These are phyloP conservation scores for Ettlia oleoabundans DNA, from an alignment of 139 green algal genomes.

Conservation along the genomic window DNA sequence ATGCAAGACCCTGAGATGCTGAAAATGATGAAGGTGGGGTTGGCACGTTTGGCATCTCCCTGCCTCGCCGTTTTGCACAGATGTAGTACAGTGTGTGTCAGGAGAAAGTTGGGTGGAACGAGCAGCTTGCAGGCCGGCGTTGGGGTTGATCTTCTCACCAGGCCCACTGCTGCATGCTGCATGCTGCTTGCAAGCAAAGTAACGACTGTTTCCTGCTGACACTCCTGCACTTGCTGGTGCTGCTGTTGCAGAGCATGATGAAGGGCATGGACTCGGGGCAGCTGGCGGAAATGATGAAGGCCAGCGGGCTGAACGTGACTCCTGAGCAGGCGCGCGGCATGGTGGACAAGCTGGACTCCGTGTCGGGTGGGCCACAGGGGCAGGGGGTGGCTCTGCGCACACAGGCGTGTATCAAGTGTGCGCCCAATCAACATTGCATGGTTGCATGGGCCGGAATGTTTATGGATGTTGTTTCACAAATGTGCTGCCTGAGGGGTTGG, in stretches of 20 bases:
- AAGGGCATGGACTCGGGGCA: slow-evolving; percentile 44
- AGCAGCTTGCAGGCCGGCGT: not conserved
- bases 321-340: slow-evolving; percentile 41
- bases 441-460: not conserved
- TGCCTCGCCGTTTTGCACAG: not conserved
- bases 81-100: too few relatives aligned
- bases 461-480: not conserved
- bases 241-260: slow-evolving; percentile 39
- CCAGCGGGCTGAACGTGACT: slow-evolving; percentile 36
- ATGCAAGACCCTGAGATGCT: slow-evolving; percentile 48
- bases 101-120: too few relatives aligned
- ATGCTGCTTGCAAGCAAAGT: not conserved
- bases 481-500: not conserved
- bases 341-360: slow-evolving; percentile 13
- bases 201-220: not conserved
- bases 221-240: not conserved
- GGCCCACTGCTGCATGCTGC: not conserved
- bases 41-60: not conserved
- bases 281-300: slow-evolving; percentile 30
- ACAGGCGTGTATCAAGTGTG: not conserved
- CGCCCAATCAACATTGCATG: not conserved
- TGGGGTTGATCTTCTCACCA: not conserved
- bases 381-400: too few relatives aligned
- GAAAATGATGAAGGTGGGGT: slow-evolving; percentile 31
- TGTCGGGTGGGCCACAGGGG: not conserved